Base-by-base conservation (phyloP, 2,329 filamentous ascomycete species). In the Dactylellina cionopaga region DNA sequence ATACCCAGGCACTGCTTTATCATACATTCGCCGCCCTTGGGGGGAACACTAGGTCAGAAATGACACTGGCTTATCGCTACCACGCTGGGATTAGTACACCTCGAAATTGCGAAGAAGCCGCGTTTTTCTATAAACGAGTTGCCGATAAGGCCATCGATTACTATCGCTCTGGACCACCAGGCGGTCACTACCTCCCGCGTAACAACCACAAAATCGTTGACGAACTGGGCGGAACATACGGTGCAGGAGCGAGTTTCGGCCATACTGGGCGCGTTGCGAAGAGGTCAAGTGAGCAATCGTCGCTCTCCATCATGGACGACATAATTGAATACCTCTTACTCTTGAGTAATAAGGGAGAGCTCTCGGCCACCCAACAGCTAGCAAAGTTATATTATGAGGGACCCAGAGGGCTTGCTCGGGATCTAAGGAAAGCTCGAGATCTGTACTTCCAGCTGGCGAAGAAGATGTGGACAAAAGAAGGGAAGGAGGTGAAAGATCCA, bases 311-410 rank as follows among this genome's bases (percentile, higher is more conserved):
- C 13, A 87, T 97, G 68, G 92, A 96, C 77, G 94, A 99, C 80
- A 90, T 98, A 13, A 88, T 99, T 69, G 95, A 99, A 79, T 99
- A 96, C 77, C 84, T 96, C 75, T 92, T 96, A 77, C 84, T 96
- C 41, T 90, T 96, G 85, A 92, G 92, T 4, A 88, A 93, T 71
- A 96, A 96, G 79, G 92, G 93, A 9, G 92, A 96, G 78, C 87
- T 92, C 63, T 92, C 91, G 79, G 92, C 93, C 0, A 94, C 92
- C 0, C 92, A 93, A 77, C 93, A 91, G 74, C 83, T 97, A 0
- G 93, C 91, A 2, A 88, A 92, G 75, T 86, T 96, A 74, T 91
- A 96, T 79, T 96, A 96, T 77, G 93, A 97, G 66, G 93, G 93
- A 0, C 88, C 92, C 63, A 85, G 90, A 62, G 88, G 88, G 0